Percentiles rank a stretch among this genome's conserved stretches.
These are phyloP conservation scores for Podila horticola DNA, from an alignment of 192 early-diverging fungal genomes.

Conservation along the genomic window DNA sequence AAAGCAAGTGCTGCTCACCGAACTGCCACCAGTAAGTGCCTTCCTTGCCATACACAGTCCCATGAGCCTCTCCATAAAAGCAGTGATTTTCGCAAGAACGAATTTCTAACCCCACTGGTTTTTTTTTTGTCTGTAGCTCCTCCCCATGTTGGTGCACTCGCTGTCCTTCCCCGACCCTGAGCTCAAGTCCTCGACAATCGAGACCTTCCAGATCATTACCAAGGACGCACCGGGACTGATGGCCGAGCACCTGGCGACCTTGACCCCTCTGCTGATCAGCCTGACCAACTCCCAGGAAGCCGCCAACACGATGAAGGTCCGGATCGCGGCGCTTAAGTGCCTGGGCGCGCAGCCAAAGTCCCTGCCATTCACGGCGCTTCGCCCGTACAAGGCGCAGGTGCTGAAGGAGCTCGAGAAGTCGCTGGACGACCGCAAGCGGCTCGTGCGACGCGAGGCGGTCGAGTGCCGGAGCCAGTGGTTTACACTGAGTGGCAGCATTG, in stretches of 20 bases:
- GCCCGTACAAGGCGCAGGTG: constrained; percentile 70
- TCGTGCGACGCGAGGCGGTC: constrained; percentile 89
- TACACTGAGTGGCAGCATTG: constrained; percentile 42
- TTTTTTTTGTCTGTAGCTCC: constrained; percentile 56
- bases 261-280: constrained; percentile 54
- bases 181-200: constrained; percentile 78
- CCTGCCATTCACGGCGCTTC: constrained; percentile 67
- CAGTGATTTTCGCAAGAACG: no score
- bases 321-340: constrained; percentile 78
- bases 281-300: constrained; percentile 44
- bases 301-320: constrained; percentile 64
- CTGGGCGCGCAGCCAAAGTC: constrained; percentile 72
- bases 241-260: constrained; percentile 58
- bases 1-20: constrained; percentile 82
- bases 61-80: no score
- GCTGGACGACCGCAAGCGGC: constrained; percentile 89
- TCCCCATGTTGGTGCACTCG: constrained; percentile 84
- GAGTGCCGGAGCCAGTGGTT: constrained; percentile 90
- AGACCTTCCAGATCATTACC: constrained; percentile 78
- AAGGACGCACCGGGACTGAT: constrained; percentile 77
- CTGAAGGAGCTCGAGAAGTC: constrained; percentile 69
- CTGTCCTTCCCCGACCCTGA: constrained; percentile 70
- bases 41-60: not conserved
- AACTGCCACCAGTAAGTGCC: constrained; percentile 74
- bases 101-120: not conserved